Conservation (phyloP, 495 filamentous ascomycete species). For the Arthonia radiata region DNA sequence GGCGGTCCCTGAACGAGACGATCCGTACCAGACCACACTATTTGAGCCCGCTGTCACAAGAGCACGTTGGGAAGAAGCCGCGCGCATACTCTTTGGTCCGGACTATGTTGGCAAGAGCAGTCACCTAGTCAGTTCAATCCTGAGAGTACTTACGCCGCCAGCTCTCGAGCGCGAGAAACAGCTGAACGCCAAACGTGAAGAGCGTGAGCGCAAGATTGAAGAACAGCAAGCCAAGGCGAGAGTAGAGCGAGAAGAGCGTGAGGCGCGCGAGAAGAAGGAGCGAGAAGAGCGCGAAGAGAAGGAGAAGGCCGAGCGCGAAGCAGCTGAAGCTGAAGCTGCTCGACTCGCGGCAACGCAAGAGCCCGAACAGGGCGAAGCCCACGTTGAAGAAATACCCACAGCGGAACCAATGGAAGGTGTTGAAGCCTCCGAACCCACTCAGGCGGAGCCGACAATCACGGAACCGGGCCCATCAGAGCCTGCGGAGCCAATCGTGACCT, state of each 20-base stretch:
- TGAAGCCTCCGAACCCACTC: conserved; percentile 24
- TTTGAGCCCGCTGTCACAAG: conserved; percentile 46
- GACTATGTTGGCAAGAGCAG: conserved; percentile 43
- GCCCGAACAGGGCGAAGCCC: conserved; percentile 2
- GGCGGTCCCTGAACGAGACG: too few relatives aligned
- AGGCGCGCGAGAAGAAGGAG: conserved; percentile 13
- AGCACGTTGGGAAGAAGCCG: conserved; percentile 74
- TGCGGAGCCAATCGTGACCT: conserved; percentile 41
- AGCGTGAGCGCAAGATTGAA: conserved; percentile 33
- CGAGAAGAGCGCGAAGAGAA: conserved; percentile 25
- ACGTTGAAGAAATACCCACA: conserved; percentile 12
- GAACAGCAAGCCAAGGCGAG: conserved; percentile 8
- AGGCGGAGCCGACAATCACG: conserved; percentile 4
- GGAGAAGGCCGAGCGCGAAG: conserved; percentile 24
- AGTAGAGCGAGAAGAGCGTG: conserved; percentile 10
- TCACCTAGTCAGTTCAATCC: conserved; percentile 44
- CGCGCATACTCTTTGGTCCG: conserved; percentile 55
- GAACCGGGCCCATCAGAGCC: conserved; percentile 26
- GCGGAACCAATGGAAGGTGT: conserved; percentile 70
- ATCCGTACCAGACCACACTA: conserved; percentile 38
- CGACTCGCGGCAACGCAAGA: conserved; percentile 12
- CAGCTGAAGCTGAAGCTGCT: conserved; percentile 15
- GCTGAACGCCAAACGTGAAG: conserved; percentile 18
- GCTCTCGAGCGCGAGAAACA: conserved; percentile 29
- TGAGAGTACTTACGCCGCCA: conserved; percentile 53